A percentile compares a stretch with the other conserved stretches of the same genome.
phyloP scores from a whole-genome alignment of 139 green algal species.

The Parachlorella kessleri region DNA sequence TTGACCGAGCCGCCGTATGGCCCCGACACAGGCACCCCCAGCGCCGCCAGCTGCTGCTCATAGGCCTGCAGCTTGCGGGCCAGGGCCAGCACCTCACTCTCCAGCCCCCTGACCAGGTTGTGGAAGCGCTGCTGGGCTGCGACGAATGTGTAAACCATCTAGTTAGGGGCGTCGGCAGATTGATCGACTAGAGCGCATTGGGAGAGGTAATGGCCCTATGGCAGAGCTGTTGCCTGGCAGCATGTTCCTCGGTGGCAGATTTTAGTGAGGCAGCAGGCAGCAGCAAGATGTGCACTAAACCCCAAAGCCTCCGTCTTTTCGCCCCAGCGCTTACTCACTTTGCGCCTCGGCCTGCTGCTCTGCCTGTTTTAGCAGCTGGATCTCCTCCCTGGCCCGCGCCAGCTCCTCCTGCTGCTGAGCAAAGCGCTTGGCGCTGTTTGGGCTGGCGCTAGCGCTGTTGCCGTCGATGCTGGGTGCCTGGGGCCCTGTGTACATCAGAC shows the following conservation, averaged over 20 bases:
- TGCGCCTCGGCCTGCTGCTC: background rate
- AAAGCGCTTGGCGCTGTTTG: slow-evolving; percentile 51
- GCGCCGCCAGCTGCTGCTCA: background rate
- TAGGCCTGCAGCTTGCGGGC: background rate
- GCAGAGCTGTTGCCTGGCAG: too few species aligned
- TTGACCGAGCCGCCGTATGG: background rate
- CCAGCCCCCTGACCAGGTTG: background rate
- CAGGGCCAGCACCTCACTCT: background rate
- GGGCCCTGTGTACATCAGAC: too few species aligned
- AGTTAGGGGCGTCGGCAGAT: too few species aligned
- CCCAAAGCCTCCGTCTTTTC: too few species aligned
- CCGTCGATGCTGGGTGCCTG: too few species aligned
- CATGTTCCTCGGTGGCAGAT: too few species aligned
- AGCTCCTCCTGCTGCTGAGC: slow-evolving; percentile 72
- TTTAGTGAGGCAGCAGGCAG: too few species aligned
- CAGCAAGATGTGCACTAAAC: too few species aligned
- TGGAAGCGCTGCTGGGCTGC: background rate
- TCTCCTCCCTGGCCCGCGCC: slow-evolving; percentile 49
- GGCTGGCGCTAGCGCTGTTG: too few species aligned
- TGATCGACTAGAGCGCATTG: too few species aligned
- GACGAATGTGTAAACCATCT: too few species aligned
- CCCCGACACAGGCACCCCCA: background rate
- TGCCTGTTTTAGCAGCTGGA: background rate
- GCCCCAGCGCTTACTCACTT: background rate
- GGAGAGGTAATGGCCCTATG: too few species aligned